Evolutionary conservation across 2,329 filamentous ascomycete species (phyloP).

Genomic region (Talaromyces sp.): DNA sequence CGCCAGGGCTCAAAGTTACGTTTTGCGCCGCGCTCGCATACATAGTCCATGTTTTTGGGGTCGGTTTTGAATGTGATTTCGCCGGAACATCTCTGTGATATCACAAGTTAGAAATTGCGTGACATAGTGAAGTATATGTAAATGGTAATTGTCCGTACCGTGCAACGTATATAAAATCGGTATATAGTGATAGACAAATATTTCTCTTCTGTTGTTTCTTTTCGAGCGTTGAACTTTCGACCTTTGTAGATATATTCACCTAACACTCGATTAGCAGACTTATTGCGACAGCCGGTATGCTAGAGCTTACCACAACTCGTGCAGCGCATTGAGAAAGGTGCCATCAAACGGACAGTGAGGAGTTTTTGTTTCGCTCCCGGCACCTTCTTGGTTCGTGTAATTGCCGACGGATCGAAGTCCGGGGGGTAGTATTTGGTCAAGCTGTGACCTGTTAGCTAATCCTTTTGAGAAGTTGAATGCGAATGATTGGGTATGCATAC

Average conservation of each 20-base stretch:
- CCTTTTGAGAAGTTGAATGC: not conserved
- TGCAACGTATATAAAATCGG: constrained; percentile 88
- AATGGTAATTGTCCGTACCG: constrained; percentile 56
- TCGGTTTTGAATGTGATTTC: constrained; percentile 95
- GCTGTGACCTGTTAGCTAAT: constrained; percentile 8
- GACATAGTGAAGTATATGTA: not conserved
- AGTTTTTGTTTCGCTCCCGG: constrained; percentile 37
- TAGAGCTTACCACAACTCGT: constrained; percentile 35
- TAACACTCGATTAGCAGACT: constrained; percentile 26
- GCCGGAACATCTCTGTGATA: constrained; percentile 43
- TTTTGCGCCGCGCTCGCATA: constrained; percentile 75
- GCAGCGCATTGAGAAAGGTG: constrained; percentile 78
- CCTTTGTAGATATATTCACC: constrained; percentile 89
- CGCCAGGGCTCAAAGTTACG: constrained; percentile 94
- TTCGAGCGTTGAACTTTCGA: constrained; percentile 91
- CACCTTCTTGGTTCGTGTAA: constrained; percentile 52
- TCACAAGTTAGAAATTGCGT: not conserved
- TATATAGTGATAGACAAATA: constrained; percentile 87
- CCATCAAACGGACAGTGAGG: constrained; percentile 87
- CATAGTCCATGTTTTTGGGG: constrained; percentile 88
- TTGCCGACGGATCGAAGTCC: constrained; percentile 85
- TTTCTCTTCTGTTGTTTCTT: constrained; percentile 85
- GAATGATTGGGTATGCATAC: constrained; percentile 40
- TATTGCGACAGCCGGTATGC: not conserved
- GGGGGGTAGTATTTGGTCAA: constrained; percentile 55